phyloP scores from a whole-genome alignment of 192 early-diverging fungal species.

The Coemansia asiatica region DNA sequence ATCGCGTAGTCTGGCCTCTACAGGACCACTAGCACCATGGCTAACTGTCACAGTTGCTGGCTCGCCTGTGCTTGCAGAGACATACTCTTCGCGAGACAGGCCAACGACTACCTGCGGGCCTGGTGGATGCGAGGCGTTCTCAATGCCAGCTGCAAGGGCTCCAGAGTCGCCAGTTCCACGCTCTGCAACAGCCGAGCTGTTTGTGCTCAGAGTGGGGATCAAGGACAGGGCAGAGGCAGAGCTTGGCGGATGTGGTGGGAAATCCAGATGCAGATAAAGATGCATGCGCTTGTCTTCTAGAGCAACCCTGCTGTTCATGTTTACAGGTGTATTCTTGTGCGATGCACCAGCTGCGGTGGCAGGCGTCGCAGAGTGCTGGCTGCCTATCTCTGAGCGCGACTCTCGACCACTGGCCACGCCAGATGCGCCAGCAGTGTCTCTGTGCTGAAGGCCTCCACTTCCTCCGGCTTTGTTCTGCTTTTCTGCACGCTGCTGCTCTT shows the following conservation, averaged over 20 bases:
- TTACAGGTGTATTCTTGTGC: slow-evolving; percentile 6
- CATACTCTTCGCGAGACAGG: slow-evolving; percentile 40
- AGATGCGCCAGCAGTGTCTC: slow-evolving; percentile 3
- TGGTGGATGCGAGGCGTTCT: slow-evolving; percentile 43
- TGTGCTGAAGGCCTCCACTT: neutral
- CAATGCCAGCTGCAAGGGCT: slow-evolving; percentile 33
- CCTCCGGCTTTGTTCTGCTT: slow-evolving; percentile 53
- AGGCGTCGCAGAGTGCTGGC: slow-evolving; percentile 14
- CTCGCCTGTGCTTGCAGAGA: slow-evolving; percentile 24
- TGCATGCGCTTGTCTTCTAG: slow-evolving; percentile 53
- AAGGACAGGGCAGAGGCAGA: slow-evolving; percentile 32
- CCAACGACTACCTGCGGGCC: slow-evolving; percentile 48
- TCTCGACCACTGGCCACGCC: slow-evolving; percentile 5
- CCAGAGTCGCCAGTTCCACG: slow-evolving; percentile 25
- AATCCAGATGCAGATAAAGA: slow-evolving; percentile 45
- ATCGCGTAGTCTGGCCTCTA: slow-evolving; percentile 29
- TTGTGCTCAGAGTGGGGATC: slow-evolving; percentile 15
- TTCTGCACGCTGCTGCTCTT: slow-evolving; percentile 81
- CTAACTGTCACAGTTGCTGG: slow-evolving; percentile 21
- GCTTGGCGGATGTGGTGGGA: slow-evolving; percentile 45
- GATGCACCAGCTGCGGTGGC: slow-evolving; percentile 4
- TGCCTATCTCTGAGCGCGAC: slow-evolving; percentile 9
- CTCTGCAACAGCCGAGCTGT: slow-evolving; percentile 22
- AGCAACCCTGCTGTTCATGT: slow-evolving; percentile 34
- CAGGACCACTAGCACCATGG: slow-evolving; percentile 17